phyloP scores from a whole-genome alignment of 306 rosid species.

The Glycine latifolia region DNA sequence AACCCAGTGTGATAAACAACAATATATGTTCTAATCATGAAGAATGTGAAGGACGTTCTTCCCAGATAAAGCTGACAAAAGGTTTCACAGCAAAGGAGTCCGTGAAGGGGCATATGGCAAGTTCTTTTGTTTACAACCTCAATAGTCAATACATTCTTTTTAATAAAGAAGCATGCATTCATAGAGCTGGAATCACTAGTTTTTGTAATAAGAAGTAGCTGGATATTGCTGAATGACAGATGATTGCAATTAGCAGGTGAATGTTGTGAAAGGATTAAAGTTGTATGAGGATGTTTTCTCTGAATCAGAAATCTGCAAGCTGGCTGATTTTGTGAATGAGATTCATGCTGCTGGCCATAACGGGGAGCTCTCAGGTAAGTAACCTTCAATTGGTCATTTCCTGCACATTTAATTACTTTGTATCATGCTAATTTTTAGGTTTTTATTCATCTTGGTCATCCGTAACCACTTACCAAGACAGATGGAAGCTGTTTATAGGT shows the following conservation, averaged over 20 bases:
- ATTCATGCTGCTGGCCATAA: constrained; percentile 79
- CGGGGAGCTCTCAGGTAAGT: constrained; percentile 84
- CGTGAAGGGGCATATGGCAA: constrained; percentile 85
- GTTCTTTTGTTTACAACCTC: constrained; percentile 56
- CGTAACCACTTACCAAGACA: neutral
- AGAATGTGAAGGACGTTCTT: constrained; percentile 79
- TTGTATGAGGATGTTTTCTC: constrained; percentile 79
- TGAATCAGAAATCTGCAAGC: constrained; percentile 69
- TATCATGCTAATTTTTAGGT: neutral
- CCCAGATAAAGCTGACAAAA: constrained; percentile 80
- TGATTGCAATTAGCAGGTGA: constrained; percentile 71
- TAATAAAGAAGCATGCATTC: constrained; percentile 39
- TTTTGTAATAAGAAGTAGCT: constrained; percentile 50
- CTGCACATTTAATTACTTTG: neutral
- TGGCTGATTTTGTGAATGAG: constrained; percentile 74
- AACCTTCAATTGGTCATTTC: neutral
- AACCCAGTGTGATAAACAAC: constrained; percentile 42
- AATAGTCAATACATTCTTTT: constrained; percentile 36
- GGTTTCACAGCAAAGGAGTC: constrained; percentile 89
- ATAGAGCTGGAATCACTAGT: constrained; percentile 27
- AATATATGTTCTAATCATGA: constrained; percentile 79
- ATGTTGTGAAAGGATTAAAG: constrained; percentile 92
- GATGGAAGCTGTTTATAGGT: neutral
- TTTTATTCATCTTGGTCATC: neutral
- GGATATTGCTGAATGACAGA: constrained; percentile 49